Evolutionary conservation across 176 grass and related monocot species (phyloP), one percentile per base, ranked within the genome.

Genomic region (Carex parvula): DNA sequence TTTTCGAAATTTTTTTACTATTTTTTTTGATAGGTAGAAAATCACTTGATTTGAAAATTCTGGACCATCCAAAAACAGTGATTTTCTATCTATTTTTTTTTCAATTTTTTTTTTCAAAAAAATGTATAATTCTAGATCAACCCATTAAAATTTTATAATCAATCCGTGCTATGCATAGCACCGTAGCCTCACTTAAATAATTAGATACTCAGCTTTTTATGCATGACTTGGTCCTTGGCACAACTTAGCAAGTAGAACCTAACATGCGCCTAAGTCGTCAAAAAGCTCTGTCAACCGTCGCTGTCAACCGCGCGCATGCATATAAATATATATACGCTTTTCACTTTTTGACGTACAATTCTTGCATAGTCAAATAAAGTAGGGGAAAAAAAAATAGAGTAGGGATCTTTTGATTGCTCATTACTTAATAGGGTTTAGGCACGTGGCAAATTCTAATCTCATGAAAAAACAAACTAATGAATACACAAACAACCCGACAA

Each of bases 251-350:
- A 44, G 42, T 44, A 44, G 7, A 44, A 44, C 39, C 18, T 57
- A 78, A 78, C 24, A 32, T 78, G 26, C 17, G 35, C 61, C 5
- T 9, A 57, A 78, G 26, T 11, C 14, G 35, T 78, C 6, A 71
- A 70, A 44, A 3, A 11, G 11, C 22, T 16, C 33, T 44, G 39
- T 71, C 52, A 13, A 65, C 42, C n/a, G 6, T 78, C 52, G 7
- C 24, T 78, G 26, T 78, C 52, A 57, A 33, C 39, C 13, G 50
- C n/a, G n/a, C n/a, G n/a, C 72, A 55, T 76, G 72, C 72, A 71
- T 6, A 39, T 39, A 39, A 39, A 39, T 39, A 39, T 39, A 39
- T 39, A 39, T 6, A 39, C 18, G 2, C 60, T 62, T 24, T 78
- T 9, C 26, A 4, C 73, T 57, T 78, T 46, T 55, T 78, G 24